Evolutionary conservation across 1,284 basidiomycete genomes (phyloP), one percentile per base, ranked within the genome.

Genomic region (Erythrobasidium hasegawianum): DNA sequence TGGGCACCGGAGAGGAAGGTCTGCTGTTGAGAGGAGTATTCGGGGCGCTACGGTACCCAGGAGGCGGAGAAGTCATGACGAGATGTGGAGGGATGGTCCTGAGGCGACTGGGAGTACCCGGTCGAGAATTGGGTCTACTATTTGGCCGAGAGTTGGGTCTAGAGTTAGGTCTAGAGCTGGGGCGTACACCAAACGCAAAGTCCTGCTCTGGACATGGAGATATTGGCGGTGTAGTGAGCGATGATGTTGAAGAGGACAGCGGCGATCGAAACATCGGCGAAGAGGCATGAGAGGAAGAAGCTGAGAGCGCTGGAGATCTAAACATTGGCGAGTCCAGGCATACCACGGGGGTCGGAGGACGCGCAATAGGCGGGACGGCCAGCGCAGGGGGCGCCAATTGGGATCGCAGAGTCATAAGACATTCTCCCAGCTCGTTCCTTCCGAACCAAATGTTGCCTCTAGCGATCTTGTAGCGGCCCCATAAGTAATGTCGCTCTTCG

Each of bases 361-460:
- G 45, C n/a, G 45, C 5, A 8, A 24, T 14, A 8, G 14, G 5
- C 45, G 45, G 22, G 16, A 54, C 14, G 13, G 43, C 9, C 3
- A 39, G 45, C 18, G 27, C 16, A 20, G 59, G 43, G 24, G 14
- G 9, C 11, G 20, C 33, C 24, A 40, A 26, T 22, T 49, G 29
- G 9, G 52, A 33, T 45, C 59, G 45, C 22, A 61, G 49, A 33
- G 45, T 20, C 59, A 61, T 43, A 40, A 61, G 59, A 22, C 52
- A 18, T 18, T 61, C 50, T 13, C 59, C 59, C 13, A 61, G 14
- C 39, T 61, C 59, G 38, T 61, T 61, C 0, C 49, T 49, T 43
- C 59, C 59, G 40, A 39, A 26, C 59, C 59, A 61, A 33, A 50
- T 20, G n/a, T 41, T 26, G 24, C 29, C 59, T 11, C 27, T 26